Conservation (phyloP, 208 protist genomes). For the Acanthamoeba sp. region DNA sequence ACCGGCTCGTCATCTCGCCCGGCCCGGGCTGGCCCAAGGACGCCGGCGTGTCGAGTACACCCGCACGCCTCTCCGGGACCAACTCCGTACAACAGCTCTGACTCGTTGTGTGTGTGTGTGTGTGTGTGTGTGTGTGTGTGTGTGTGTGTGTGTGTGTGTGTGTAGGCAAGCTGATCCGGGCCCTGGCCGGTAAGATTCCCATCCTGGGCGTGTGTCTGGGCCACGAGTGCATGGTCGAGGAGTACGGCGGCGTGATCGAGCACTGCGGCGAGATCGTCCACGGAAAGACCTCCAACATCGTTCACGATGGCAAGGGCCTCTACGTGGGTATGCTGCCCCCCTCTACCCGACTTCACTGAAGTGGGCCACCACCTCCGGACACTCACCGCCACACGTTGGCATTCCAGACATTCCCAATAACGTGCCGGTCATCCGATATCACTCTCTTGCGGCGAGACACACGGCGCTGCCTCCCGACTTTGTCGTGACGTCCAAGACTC, state of each 20-base stretch:
- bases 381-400: background rate
- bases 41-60: conserved; percentile 52
- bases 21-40: conserved; percentile 81
- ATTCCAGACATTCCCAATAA: conserved; percentile 76
- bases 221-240: conserved; percentile 80
- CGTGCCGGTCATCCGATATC: conserved; percentile 83
- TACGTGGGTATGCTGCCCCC: background rate
- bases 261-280: conserved; percentile 84
- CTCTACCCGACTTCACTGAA: background rate
- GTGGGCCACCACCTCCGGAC: background rate
- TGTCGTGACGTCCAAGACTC: conserved; percentile 72
- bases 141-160: background rate
- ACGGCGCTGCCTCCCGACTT: conserved; percentile 71
- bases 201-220: conserved; percentile 83
- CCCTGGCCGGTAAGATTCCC: conserved; percentile 76
- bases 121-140: background rate
- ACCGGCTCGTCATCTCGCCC: conserved; percentile 84
- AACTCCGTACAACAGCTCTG: background rate
- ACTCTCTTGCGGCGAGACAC: conserved; percentile 80
- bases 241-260: conserved; percentile 80
- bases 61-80: too few relatives aligned
- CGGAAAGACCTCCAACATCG: conserved; percentile 82
- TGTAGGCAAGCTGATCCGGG: conserved; percentile 44
- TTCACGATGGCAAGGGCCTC: conserved; percentile 82
- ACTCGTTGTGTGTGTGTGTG: background rate